Percentiles rank a stretch among this genome's conserved stretches.
These are phyloP conservation scores for Rhodotorula sp. DNA, from an alignment of 1,284 basidiomycete genomes.

Conservation along the genomic window DNA sequence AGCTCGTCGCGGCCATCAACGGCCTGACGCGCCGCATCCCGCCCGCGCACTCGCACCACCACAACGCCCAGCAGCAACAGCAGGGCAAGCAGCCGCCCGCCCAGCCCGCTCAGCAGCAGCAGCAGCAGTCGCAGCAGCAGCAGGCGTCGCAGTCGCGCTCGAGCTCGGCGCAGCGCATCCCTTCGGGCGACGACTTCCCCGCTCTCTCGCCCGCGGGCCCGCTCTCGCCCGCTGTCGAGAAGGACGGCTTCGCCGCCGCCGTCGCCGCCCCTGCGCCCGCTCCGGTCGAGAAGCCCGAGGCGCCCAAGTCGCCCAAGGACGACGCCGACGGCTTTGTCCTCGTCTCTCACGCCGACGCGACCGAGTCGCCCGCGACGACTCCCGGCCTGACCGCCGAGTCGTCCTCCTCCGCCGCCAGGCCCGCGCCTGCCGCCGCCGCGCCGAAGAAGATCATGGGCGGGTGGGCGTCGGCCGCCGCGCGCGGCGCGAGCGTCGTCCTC, in stretches of 20 bases:
- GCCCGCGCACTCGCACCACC: slow-evolving; percentile 11
- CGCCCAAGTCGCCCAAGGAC: neutral
- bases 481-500: slow-evolving; percentile 16
- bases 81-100: neutral
- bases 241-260: slow-evolving; percentile 17
- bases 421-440: slow-evolving; percentile 6
- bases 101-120: neutral
- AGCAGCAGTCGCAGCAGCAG: slow-evolving; percentile 3
- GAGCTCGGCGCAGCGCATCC: slow-evolving; percentile 31
- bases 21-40: slow-evolving; percentile 38
- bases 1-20: slow-evolving; percentile 41
- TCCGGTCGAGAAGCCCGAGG: neutral
- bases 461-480: slow-evolving; percentile 40
- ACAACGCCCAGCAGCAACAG: neutral
- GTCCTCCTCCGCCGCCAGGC: neutral
- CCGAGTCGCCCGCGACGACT: neutral
- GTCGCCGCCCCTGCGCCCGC: neutral
- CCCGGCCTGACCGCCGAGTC: neutral
- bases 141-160: neutral
- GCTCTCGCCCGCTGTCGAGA: slow-evolving; percentile 11
- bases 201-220: slow-evolving; percentile 16
- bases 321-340: slow-evolving; percentile 26
- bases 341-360: slow-evolving; percentile 23
- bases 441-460: slow-evolving; percentile 5
- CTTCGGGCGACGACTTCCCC: slow-evolving; percentile 38